These are phyloP conservation scores for Candida sanyaensis DNA, from an alignment of 1,139 yeast genomes.

Conservation along the genomic window DNA sequence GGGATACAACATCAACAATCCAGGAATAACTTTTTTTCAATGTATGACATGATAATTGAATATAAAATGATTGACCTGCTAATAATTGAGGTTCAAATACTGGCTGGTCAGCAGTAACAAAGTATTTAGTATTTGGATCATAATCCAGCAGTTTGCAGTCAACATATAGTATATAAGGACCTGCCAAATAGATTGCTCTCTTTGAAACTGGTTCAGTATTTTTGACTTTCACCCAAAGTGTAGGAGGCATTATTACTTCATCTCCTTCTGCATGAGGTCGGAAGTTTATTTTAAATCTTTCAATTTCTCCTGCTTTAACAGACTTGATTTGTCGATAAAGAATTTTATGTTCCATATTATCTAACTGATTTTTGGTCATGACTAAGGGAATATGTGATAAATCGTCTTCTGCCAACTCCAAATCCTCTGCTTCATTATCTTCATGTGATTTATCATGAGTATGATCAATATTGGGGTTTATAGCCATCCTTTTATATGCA, in stretches of 20 bases:
- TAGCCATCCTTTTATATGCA: not conserved
- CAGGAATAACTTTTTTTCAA: constrained; percentile 55
- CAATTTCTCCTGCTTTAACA: constrained; percentile 40
- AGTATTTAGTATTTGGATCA: constrained; percentile 52
- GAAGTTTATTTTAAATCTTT: constrained; percentile 36
- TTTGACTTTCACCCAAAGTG: constrained; percentile 63
- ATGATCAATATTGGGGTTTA: not conserved
- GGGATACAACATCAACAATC: constrained; percentile 86
- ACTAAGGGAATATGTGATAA: constrained; percentile 11
- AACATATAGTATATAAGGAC: constrained; percentile 86
- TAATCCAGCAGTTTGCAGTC: constrained; percentile 74
- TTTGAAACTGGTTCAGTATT: constrained; percentile 75
- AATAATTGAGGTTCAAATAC: constrained; percentile 64
- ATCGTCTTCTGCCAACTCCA: not conserved
- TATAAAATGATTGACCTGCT: constrained; percentile 64
- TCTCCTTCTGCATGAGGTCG: constrained; percentile 27
- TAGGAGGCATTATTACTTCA: constrained; percentile 24
- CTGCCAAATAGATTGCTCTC: constrained; percentile 86
- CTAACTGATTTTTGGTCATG: constrained; percentile 15
- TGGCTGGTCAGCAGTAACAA: constrained; percentile 69
- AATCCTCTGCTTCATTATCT: not conserved
- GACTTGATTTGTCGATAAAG: constrained; percentile 34
- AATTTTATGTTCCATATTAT: constrained; percentile 20
- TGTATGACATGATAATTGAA: constrained; percentile 43
- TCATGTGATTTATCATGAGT: not conserved